phyloP scores from a whole-genome alignment of 805 yeast genomes.

The Hemisphaericaspora nanyangensis region DNA sequence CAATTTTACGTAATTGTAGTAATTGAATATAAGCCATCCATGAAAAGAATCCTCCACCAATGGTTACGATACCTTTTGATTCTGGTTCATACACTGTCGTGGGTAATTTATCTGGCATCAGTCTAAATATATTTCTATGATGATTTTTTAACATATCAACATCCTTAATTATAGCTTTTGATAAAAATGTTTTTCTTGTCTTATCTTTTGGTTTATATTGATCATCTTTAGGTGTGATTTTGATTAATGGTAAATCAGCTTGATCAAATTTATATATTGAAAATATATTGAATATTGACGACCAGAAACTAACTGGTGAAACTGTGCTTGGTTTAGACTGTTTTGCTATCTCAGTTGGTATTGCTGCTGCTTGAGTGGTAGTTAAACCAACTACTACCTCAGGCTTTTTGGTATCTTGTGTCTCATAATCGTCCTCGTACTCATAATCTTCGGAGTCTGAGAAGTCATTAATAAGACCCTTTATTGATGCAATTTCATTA shows the following conservation, averaged over 20 bases:
- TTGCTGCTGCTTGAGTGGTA: not conserved
- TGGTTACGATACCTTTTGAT: constrained; percentile 41
- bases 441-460: no score
- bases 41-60: constrained; percentile 50
- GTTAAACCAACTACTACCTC: not conserved
- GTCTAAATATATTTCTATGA: constrained; percentile 4
- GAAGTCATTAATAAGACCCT: no score
- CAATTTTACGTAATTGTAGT: constrained; percentile 41
- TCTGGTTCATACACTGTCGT: constrained; percentile 31
- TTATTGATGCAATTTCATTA: no score
- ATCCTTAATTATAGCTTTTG: constrained; percentile 18
- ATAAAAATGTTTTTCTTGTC: constrained; percentile 19
- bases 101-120: constrained; percentile 19
- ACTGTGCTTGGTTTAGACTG: not conserved
- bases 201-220: constrained; percentile 14
- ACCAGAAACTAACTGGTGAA: constrained; percentile 16
- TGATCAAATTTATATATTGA: constrained; percentile 12
- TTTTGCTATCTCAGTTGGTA: not conserved
- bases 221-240: constrained; percentile 17
- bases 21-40: constrained; percentile 49
- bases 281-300: constrained; percentile 18
- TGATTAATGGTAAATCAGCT: constrained; percentile 11
- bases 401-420: no score
- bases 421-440: no score
- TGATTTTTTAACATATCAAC: constrained; percentile 10